phyloP scores from a whole-genome alignment of 345 rosid genomes.

The Carallia pectinifolia region DNA sequence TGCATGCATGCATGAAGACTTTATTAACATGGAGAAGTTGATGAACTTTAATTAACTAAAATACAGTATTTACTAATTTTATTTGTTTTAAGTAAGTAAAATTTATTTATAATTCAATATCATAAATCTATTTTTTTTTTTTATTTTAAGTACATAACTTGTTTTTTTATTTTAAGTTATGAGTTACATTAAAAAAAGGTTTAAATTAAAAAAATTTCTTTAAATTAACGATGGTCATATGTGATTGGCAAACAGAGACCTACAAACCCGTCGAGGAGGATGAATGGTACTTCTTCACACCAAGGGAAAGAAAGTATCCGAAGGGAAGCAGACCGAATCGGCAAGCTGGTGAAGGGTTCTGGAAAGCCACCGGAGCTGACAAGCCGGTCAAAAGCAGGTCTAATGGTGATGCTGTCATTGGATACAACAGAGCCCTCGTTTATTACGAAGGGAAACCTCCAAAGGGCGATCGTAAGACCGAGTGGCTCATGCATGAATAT shows the following conservation, averaged over 20 bases:
- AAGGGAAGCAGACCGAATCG: slow-evolving; percentile 23
- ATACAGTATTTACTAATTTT: no score
- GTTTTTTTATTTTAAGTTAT: no score
- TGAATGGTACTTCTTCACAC: slow-evolving; percentile 25
- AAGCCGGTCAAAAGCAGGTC: background rate
- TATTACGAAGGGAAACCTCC: slow-evolving; percentile 16
- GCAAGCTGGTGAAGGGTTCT: slow-evolving; percentile 19
- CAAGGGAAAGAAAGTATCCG: slow-evolving; percentile 17
- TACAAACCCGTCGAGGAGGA: slow-evolving; percentile 5
- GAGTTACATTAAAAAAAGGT: no score
- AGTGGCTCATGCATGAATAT: slow-evolving; percentile 30
- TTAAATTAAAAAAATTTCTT: no score
- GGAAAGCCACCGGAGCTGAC: slow-evolving; percentile 28
- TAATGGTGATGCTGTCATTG: background rate
- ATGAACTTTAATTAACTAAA: no score
- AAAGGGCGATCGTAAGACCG: slow-evolving; percentile 15
- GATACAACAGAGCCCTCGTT: slow-evolving; percentile 14
- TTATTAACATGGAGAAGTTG: background rate
- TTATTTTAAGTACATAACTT: no score
- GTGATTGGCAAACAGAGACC: background rate
- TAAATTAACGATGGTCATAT: no score
- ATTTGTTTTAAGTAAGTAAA: no score
- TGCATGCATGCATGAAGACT: background rate
- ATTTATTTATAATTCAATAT: no score
- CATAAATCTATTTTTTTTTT: no score